phyloP scores from a whole-genome alignment of 805 yeast genomes.

The Soucietia sequanensis region DNA sequence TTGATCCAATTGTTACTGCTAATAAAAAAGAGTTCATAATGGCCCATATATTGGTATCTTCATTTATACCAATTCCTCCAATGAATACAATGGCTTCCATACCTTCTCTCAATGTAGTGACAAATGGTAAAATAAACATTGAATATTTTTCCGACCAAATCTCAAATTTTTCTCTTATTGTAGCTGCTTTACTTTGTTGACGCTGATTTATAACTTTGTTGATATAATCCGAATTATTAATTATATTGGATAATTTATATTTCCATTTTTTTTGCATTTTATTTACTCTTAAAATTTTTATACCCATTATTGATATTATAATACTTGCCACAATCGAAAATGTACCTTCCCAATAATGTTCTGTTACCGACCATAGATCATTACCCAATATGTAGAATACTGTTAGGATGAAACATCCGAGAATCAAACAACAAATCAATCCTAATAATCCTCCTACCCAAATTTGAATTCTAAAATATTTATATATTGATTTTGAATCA shows the following conservation, averaged over 20 bases:
- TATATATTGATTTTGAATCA: conserved; percentile 8
- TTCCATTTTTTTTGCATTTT: conserved; percentile 48
- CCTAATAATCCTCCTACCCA: conserved; percentile 47
- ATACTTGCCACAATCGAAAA: conserved; percentile 45
- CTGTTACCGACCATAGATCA: conserved; percentile 46
- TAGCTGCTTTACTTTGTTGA: not conserved
- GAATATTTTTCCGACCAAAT: conserved; percentile 30
- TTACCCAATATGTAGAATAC: conserved; percentile 41
- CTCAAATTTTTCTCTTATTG: conserved; percentile 9
- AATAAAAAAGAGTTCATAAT: conserved; percentile 28
- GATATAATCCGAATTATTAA: conserved; percentile 22
- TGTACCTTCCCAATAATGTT: conserved; percentile 49
- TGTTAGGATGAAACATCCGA: conserved; percentile 38
- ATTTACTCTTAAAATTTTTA: conserved; percentile 42
- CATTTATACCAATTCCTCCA: conserved; percentile 42
- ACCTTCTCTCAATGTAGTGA: conserved; percentile 42
- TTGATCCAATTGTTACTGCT: conserved; percentile 30
- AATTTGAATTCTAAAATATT: conserved; percentile 35
- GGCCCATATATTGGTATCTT: conserved; percentile 29
- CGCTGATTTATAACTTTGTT: conserved; percentile 12
- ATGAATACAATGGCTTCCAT: conserved; percentile 44
- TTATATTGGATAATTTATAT: conserved; percentile 29
- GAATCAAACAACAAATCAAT: conserved; percentile 33
- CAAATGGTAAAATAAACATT: conserved; percentile 39
- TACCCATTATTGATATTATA: conserved; percentile 47